phyloP scores from a whole-genome alignment of 345 rosid genomes.

The Sonneratia alba region DNA sequence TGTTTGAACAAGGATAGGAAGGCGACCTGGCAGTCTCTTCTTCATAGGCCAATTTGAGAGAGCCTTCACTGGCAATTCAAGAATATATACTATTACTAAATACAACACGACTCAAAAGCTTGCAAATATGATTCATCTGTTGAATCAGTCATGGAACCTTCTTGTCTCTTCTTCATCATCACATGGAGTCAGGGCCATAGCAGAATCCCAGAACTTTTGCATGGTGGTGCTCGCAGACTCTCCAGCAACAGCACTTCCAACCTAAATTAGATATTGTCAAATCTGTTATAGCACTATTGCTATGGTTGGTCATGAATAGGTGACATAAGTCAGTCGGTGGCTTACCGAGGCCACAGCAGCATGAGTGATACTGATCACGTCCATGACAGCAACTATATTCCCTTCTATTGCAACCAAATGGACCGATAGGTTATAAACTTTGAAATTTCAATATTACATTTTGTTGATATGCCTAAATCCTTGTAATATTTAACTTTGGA shows the following conservation, averaged over 20 bases:
- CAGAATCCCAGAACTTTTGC: slow-evolving; percentile 99
- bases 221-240: slow-evolving; percentile 82
- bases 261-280: slow-evolving; percentile 30
- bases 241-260: slow-evolving; percentile 58
- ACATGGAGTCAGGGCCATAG: slow-evolving; percentile 62
- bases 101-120: not conserved
- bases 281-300: not conserved
- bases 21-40: slow-evolving; percentile 60
- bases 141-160: slow-evolving; percentile 31
- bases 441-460: not conserved
- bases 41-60: slow-evolving; percentile 72
- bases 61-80: slow-evolving; percentile 57
- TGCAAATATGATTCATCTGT: not conserved
- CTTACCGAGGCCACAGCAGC: slow-evolving; percentile 95
- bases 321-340: slow-evolving; percentile 9
- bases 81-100: no score
- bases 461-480: not conserved
- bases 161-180: slow-evolving; percentile 79
- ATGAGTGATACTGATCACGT: slow-evolving; percentile 78
- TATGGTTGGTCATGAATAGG: not conserved
- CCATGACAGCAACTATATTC: slow-evolving; percentile 69
- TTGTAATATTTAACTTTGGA: slow-evolving; percentile 1
- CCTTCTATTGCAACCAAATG: slow-evolving; percentile 49
- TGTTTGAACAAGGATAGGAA: slow-evolving; percentile 32
- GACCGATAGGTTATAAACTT: not conserved